Evolutionary conservation across 306 rosid genomes (phyloP), one percentile per base, ranked within the genome.

Genomic region (Quercus agrifolia): DNA sequence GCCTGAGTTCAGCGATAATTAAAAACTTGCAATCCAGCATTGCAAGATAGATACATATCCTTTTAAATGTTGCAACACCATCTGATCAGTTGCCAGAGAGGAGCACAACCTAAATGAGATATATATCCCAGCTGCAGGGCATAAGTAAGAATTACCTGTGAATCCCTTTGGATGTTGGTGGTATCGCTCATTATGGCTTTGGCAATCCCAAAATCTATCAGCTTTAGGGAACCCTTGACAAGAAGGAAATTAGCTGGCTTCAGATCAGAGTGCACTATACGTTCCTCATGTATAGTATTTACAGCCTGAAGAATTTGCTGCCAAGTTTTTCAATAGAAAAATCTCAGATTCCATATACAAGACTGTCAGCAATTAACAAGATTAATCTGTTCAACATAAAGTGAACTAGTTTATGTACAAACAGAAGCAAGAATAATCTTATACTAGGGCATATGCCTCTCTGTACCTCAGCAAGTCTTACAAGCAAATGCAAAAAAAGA

Each of bases 241-340:
- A 95, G 96, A 75, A 95, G 97, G 80, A 93, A 95, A 81, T 95
- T 93, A 49, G 98, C 98, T 56, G 99, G 99, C 93, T 95, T 95
- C 85, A 95, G 80, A 85, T 95, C 99, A 56, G 99, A 95, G 81
- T 95, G 99, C 78, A 93, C 98, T 56, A 95, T 93, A 33, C 98
- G 97, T 64, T 95, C 96, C 83, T 93, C 96, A 9, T 95, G 98
- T 83, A 95, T 95, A 11, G 97, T 95, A 87, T 89, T 95, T 66
- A 95, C 97, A 18, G 98, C 98, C 69, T 80, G 88, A 83, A 95
- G 97, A 83, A 95, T 91, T 93, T 95, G 99, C 99, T 95, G 92
- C 83, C 66, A 85, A 55, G 56, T 74, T 56, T n/a, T n/a, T 58
- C 85, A 76, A 35, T 30, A 58, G 27, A 84, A 73, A 25, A 72